A percentile compares a stretch with the other conserved stretches of the same genome.
phyloP scores from a whole-genome alignment of 352 stramenopile genomes.

The Phytophthora pisi region DNA sequence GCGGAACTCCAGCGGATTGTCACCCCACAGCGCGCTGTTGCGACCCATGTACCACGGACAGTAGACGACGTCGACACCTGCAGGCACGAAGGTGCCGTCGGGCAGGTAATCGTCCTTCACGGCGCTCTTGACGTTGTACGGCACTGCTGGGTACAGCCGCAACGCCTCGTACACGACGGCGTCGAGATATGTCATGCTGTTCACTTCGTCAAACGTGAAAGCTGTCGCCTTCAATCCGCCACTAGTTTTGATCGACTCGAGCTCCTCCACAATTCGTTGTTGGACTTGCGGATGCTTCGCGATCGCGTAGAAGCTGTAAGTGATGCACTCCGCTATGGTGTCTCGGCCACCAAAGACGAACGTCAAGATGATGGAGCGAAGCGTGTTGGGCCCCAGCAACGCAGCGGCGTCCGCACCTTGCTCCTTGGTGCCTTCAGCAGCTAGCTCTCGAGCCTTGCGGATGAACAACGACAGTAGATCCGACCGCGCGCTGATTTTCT shows the following conservation, averaged over 20 bases:
- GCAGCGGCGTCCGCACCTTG: slow-evolving; percentile 6
- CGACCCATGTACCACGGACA: slow-evolving; percentile 82
- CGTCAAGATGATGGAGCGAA: slow-evolving; percentile 75
- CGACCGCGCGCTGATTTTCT: slow-evolving; percentile 35
- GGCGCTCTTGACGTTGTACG: slow-evolving; percentile 74
- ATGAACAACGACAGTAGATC: slow-evolving; percentile 69
- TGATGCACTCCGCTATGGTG: slow-evolving; percentile 75
- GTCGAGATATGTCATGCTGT: slow-evolving; percentile 68
- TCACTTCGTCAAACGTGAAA: slow-evolving; percentile 64
- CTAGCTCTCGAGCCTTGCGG: slow-evolving; percentile 51
- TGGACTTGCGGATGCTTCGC: slow-evolving; percentile 60
- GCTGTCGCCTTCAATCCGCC: background rate
- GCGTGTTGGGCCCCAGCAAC: slow-evolving; percentile 32
- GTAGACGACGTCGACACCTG: slow-evolving; percentile 69
- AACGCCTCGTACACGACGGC: slow-evolving; percentile 75
- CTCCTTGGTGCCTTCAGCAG: slow-evolving; percentile 10
- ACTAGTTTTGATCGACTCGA: slow-evolving; percentile 19
- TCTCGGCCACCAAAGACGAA: slow-evolving; percentile 89
- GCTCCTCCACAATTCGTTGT: slow-evolving; percentile 62
- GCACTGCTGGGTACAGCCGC: slow-evolving; percentile 77
- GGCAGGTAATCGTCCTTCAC: slow-evolving; percentile 69
- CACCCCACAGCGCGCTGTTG: slow-evolving; percentile 53
- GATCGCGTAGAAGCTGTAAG: slow-evolving; percentile 81
- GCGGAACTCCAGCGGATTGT: slow-evolving; percentile 55
- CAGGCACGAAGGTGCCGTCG: slow-evolving; percentile 73